phyloP scores from a whole-genome alignment of 2,329 filamentous ascomycete species.

The Venturia asperata region DNA sequence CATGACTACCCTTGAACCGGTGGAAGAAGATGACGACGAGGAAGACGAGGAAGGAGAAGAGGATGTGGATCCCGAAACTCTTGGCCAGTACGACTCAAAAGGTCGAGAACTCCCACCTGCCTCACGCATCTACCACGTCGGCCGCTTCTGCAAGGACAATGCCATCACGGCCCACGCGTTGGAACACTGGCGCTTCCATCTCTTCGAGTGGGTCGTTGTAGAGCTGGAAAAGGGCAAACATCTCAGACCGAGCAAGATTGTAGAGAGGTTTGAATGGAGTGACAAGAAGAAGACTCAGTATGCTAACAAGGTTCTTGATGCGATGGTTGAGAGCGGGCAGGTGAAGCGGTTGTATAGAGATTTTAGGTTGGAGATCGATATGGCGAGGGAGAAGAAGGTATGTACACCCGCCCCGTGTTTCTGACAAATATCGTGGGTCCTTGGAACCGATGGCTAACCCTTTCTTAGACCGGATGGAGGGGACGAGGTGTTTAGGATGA shows the following conservation, averaged over 20 bases:
- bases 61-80: conserved; percentile 33
- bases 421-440: not conserved
- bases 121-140: conserved; percentile 45
- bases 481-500: not conserved
- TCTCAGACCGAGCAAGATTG: conserved; percentile 50
- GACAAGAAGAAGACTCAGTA: conserved; percentile 51
- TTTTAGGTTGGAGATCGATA: conserved; percentile 57
- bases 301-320: conserved; percentile 57
- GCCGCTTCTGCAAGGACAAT: conserved; percentile 52
- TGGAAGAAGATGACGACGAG: conserved; percentile 39
- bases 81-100: conserved; percentile 43
- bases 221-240: conserved; percentile 54
- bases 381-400: conserved; percentile 46
- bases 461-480: not conserved
- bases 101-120: conserved; percentile 41
- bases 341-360: conserved; percentile 56
- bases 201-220: conserved; percentile 64
- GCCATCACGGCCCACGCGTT: conserved; percentile 65
- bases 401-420: not conserved
- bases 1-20: conserved; percentile 56
- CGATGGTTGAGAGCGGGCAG: conserved; percentile 54
- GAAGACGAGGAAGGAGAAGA: conserved; percentile 34
- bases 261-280: conserved; percentile 55
- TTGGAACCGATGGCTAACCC: not conserved
- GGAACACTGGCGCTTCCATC: conserved; percentile 66